These are phyloP conservation scores for Psilocybe tampanensis DNA, from an alignment of 768 basidiomycete genomes.

Conservation along the genomic window DNA sequence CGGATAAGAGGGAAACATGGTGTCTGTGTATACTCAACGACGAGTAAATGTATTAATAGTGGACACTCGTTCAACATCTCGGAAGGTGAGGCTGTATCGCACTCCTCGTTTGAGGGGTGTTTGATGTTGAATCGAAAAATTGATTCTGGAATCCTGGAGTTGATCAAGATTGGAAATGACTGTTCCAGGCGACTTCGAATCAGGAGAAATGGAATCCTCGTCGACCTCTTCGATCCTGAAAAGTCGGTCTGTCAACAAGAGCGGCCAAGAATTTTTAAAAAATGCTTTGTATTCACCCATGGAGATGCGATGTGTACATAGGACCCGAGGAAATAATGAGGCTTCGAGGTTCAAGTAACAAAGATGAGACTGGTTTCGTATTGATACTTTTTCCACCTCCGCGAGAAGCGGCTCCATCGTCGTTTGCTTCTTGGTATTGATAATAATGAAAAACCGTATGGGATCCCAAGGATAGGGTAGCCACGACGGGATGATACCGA, in stretches of 20 bases:
- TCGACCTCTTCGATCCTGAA: slow-evolving; percentile 58
- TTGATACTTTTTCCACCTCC: slow-evolving; percentile 58
- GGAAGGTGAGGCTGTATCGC: slow-evolving; percentile 84
- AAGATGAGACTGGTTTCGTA: slow-evolving; percentile 62
- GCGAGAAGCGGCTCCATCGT: slow-evolving; percentile 22
- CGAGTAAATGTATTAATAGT: slow-evolving; percentile 7
- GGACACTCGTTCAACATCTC: slow-evolving; percentile 73
- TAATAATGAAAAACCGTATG: slow-evolving; percentile 87
- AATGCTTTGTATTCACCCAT: slow-evolving; percentile 52
- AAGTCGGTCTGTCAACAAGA: slow-evolving; percentile 1
- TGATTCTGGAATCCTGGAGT: slow-evolving; percentile 43
- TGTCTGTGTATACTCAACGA: neutral
- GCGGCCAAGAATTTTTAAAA: neutral
- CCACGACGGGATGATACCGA: slow-evolving; percentile 83
- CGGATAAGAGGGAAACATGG: neutral
- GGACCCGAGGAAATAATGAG: slow-evolving; percentile 72
- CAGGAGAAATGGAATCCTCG: slow-evolving; percentile 47
- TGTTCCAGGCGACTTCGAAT: slow-evolving; percentile 23
- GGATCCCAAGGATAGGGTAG: slow-evolving; percentile 87
- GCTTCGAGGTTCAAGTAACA: slow-evolving; percentile 86
- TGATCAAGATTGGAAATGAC: slow-evolving; percentile 60
- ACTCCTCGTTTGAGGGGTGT: slow-evolving; percentile 55
- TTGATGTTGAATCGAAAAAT: slow-evolving; percentile 45
- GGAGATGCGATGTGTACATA: slow-evolving; percentile 74
- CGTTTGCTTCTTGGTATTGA: slow-evolving; percentile 46